phyloP scores from a whole-genome alignment of 2,329 filamentous ascomycete species.

The Emmonsiellopsis sp. region DNA sequence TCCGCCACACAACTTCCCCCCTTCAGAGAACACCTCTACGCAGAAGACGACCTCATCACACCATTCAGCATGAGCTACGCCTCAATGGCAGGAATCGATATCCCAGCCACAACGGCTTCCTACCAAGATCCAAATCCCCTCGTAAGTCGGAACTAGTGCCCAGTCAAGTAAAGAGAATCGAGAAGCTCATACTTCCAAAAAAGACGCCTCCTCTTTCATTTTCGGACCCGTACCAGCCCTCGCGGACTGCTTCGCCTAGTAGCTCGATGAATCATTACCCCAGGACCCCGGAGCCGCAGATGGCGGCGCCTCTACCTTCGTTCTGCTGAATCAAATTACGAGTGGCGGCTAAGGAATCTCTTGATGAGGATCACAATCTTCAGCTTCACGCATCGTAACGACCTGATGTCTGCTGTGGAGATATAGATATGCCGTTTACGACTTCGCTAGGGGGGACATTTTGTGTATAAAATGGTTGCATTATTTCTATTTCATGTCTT shows the following conservation, averaged over 20 bases:
- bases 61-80: conserved; percentile 54
- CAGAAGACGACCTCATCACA: conserved; percentile 47
- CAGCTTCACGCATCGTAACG: no score
- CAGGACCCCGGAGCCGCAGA: conserved; percentile 32
- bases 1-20: conserved; percentile 22
- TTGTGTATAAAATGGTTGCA: no score
- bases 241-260: conserved; percentile 33
- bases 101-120: conserved; percentile 27
- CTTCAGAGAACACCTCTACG: conserved; percentile 41
- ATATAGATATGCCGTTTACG: no score
- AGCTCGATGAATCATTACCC: conserved; percentile 29
- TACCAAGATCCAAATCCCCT: conserved; percentile 21
- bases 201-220: conserved; percentile 29
- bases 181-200: neutral
- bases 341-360: neutral
- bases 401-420: no score
- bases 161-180: neutral
- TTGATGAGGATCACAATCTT: neutral
- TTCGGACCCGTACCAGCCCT: conserved; percentile 31
- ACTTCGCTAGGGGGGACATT: no score
- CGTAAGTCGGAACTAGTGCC: conserved; percentile 2
- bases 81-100: conserved; percentile 48
- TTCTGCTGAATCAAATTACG: neutral
- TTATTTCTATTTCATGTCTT: no score
- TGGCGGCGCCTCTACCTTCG: conserved; percentile 26